Conservation (phyloP, 345 rosid species). For the Boechera retrofracta region DNA sequence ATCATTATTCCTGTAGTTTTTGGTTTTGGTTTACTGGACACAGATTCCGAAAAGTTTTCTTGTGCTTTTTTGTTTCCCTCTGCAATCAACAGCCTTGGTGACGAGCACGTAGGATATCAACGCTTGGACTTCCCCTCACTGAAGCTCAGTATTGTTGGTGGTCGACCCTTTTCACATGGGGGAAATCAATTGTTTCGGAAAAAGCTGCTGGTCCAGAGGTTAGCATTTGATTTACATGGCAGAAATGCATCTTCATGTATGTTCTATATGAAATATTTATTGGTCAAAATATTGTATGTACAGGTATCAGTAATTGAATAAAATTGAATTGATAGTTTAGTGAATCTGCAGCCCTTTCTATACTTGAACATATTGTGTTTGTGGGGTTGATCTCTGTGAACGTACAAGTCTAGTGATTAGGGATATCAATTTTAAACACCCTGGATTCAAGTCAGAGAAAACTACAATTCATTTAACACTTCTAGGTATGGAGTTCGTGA, state of each 20-base stretch:
- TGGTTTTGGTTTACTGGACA: constrained; percentile 11
- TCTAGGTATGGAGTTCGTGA: constrained; percentile 76
- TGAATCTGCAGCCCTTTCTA: constrained; percentile 5
- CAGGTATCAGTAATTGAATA: background rate
- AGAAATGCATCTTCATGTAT: constrained; percentile 8
- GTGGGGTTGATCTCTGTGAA: constrained; percentile 17
- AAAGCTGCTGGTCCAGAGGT: constrained; percentile 68
- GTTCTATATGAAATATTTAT: background rate
- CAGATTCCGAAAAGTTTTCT: background rate
- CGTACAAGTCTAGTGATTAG: constrained; percentile 7
- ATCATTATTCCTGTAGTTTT: background rate
- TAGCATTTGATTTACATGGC: constrained; percentile 30
- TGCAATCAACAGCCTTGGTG: constrained; percentile 68
- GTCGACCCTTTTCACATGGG: constrained; percentile 90
- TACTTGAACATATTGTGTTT: background rate
- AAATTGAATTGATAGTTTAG: background rate
- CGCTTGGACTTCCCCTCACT: constrained; percentile 69
- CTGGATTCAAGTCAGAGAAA: constrained; percentile 11
- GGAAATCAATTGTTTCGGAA: constrained; percentile 63
- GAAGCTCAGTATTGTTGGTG: constrained; percentile 86
- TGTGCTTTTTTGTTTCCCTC: constrained; percentile 12
- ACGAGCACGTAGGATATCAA: constrained; percentile 73
- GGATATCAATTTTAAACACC: background rate
- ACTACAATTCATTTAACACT: background rate
- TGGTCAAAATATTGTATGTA: background rate